Evolutionary conservation across 805 yeast species (phyloP).

Genomic region (Candida peoriensis): DNA sequence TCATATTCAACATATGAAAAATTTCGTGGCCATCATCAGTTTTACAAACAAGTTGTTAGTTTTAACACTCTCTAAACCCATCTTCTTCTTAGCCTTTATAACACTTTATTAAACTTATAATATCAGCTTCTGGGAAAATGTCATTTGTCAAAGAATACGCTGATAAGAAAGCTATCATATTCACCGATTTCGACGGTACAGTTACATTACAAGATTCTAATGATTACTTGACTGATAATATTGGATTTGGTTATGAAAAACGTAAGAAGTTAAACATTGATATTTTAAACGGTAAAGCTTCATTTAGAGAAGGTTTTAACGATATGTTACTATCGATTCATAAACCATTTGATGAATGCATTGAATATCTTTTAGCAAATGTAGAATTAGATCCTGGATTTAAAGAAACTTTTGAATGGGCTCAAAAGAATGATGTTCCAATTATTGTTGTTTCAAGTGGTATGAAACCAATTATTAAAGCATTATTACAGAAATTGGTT

Average conservation of each 20-base stretch:
- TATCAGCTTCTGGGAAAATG: too few species aligned
- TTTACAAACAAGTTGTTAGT: too few species aligned
- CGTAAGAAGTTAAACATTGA: constrained; percentile 66
- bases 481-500: constrained; percentile 65
- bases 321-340: constrained; percentile 78
- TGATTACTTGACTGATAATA: constrained; percentile 81
- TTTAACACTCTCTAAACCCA: too few species aligned
- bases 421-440: constrained; percentile 66
- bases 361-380: constrained; percentile 59
- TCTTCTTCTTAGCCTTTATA: too few species aligned
- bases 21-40: too few species aligned
- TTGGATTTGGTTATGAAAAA: constrained; percentile 75
- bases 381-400: constrained; percentile 89
- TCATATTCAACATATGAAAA: too few species aligned
- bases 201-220: constrained; percentile 94
- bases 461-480: constrained; percentile 86
- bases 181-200: constrained; percentile 98
- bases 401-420: constrained; percentile 74
- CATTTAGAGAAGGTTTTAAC: constrained; percentile 79
- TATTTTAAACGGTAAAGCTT: constrained; percentile 60
- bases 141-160: constrained; percentile 21
- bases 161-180: constrained; percentile 64
- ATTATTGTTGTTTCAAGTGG: constrained; percentile 88
- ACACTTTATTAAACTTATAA: too few species aligned
- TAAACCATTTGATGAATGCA: constrained; percentile 77